Evolutionary conservation across 148 eudicot genomes (phyloP), one percentile per base, ranked within the genome.

Genomic region (Amaranthus hypochondriacus): DNA sequence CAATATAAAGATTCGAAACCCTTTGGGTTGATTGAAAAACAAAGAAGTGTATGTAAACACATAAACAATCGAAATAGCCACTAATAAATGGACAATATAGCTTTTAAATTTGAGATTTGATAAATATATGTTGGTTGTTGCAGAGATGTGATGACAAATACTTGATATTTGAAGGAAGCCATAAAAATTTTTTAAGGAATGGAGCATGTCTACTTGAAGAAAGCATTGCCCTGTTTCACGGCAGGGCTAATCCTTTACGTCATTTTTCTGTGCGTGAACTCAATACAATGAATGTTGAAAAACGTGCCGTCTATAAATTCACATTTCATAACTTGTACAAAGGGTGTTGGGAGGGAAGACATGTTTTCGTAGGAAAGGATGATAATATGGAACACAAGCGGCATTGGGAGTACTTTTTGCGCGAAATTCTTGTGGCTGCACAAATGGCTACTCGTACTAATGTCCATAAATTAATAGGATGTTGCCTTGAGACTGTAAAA

Each of bases 381-480:
- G 78, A 75, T 11, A 68, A 57, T 57, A 39, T 48, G n/a, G 66
- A 9, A 68, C 66, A 7, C 66, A 75, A 39, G 68, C 50, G 66
- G 50, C 66, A 39, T n/a, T n/a, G 18, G 18, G 62, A 5, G 9
- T 15, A 15, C 28, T 5, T 66, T 49, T 46, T 48, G 50, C 55
- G 54, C 0, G 70, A 74, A 64, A 65, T 74, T 13, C 59, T 54
- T 15, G 76, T 73, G 3, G 59, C 72, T 0, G 42, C 48, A 12
- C 18, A 52, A 7, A 53, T 69, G 72, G 48, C 5, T 12, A 39
- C 46, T 64, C 69, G 18, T 46, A 28, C 46, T 3, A 63, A 73
- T 63, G 76, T 15, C 52, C 76, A 62, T 0, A 63, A 47, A 56
- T 4, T 73, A 12, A 6, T 73, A n/a, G 76, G 76, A 66, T 73